These are phyloP conservation scores for Urostyla sp. DNA, from an alignment of 73 alveolate species.

Conservation along the genomic window DNA sequence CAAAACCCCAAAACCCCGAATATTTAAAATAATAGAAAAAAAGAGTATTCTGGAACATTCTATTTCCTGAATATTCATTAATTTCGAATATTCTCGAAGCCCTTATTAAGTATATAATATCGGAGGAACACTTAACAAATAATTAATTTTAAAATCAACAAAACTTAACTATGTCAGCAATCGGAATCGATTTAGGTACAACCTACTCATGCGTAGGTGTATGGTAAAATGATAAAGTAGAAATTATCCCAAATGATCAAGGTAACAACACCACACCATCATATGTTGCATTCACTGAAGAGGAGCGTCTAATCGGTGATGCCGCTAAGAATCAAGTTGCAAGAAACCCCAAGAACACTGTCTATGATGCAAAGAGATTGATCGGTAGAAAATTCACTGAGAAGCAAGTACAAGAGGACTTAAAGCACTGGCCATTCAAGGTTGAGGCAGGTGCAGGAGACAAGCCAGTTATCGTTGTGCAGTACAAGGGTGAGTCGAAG, in stretches of 20 bases:
- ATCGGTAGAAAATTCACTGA: conserved; percentile 95
- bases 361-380: conserved; percentile 92
- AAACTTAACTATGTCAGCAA: conserved; percentile 57
- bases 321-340: conserved; percentile 96
- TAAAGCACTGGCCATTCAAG: conserved; percentile 92
- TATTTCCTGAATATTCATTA: too few species aligned
- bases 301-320: conserved; percentile 96
- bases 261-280: conserved; percentile 98
- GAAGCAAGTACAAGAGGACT: conserved; percentile 89
- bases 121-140: background rate
- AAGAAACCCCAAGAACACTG: conserved; percentile 95
- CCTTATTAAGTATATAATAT: too few species aligned
- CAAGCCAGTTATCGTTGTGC: conserved; percentile 90
- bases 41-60: too few species aligned
- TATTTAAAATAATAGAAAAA: too few species aligned
- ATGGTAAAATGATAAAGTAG: conserved; percentile 96
- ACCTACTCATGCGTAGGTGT: conserved; percentile 98
- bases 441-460: conserved; percentile 91
- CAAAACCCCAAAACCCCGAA: too few species aligned
- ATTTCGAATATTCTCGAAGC: too few species aligned
- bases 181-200: conserved; percentile 98
- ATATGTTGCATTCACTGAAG: conserved; percentile 96
- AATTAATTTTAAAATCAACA: background rate
- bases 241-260: conserved; percentile 96
- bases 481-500: conserved; percentile 86